These are phyloP conservation scores for Tricladium varicosporioides DNA, from an alignment of 2,329 filamentous ascomycete species.

Conservation along the genomic window DNA sequence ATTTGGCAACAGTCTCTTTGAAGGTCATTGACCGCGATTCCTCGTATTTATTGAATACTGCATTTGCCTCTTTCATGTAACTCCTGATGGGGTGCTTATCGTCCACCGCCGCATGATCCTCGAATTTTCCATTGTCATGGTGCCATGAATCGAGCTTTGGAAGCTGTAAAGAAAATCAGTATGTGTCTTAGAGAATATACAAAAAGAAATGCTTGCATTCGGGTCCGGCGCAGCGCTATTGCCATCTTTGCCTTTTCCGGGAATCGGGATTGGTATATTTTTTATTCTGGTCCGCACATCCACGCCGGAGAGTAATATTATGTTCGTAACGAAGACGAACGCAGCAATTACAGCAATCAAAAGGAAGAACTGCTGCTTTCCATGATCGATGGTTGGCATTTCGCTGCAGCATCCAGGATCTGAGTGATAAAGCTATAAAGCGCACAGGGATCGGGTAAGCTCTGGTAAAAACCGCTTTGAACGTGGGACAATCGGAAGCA, in stretches of 20 bases:
- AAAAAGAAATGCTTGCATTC: conserved; percentile 17
- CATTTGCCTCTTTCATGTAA: conserved; percentile 34
- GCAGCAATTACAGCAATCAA: conserved; percentile 21
- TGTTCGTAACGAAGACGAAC: conserved; percentile 29
- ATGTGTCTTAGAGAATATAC: background rate
- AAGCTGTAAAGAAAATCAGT: conserved; percentile 18
- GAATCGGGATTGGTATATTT: conserved; percentile 20
- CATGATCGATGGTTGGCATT: conserved; percentile 26
- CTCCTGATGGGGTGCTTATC: conserved; percentile 33
- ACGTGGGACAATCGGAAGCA: background rate
- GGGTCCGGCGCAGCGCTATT: conserved; percentile 15
- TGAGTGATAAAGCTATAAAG: background rate
- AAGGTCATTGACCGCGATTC: conserved; percentile 45
- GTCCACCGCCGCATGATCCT: conserved; percentile 23
- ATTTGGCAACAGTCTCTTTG: conserved; percentile 51
- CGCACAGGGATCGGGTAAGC: background rate
- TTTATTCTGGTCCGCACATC: conserved; percentile 28
- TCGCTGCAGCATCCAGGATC: background rate
- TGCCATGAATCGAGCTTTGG: conserved; percentile 27
- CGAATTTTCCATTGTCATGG: conserved; percentile 24
- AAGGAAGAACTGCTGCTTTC: conserved; percentile 27
- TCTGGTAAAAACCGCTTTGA: background rate
- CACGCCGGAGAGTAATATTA: conserved; percentile 25
- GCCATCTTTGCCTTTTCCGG: conserved; percentile 12
- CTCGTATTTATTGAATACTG: conserved; percentile 30